A percentile compares a stretch with the other conserved stretches of the same genome.
Evolutionary conservation across 352 stramenopile species (phyloP).

Genomic region (Phytophthora brassicae): DNA sequence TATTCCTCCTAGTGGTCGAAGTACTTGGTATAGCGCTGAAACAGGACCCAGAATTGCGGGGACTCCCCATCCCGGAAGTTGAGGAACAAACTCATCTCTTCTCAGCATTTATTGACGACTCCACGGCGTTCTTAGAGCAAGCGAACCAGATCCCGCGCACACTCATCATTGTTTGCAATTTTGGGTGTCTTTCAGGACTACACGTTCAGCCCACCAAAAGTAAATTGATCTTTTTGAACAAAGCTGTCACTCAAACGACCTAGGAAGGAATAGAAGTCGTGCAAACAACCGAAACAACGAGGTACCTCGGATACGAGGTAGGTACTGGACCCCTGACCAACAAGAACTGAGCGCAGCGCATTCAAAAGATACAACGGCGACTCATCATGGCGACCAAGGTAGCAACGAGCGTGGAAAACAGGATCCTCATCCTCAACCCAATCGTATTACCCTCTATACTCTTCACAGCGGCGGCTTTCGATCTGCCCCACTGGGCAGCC

Average conservation of each 20-base stretch:
- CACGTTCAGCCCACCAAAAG: neutral
- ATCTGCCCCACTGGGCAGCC: neutral
- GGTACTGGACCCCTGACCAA: no score
- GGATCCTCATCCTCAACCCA: neutral
- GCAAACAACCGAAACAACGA: neutral
- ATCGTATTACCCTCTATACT: constrained; percentile 1
- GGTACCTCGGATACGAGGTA: no score
- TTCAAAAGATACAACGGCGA: neutral
- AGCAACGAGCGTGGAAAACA: no score
- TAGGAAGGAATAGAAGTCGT: no score
- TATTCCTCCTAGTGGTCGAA: constrained; percentile 8
- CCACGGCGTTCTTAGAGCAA: no score
- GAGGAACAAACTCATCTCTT: no score
- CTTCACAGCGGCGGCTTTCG: neutral
- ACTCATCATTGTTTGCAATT: no score
- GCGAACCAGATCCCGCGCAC: no score
- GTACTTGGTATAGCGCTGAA: neutral
- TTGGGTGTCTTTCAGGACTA: neutral
- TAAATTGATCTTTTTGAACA: neutral
- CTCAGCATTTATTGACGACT: no score
- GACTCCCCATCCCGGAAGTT: no score
- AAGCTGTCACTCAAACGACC: neutral
- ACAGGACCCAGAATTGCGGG: neutral
- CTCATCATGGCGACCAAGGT: no score
- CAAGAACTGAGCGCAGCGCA: no score